Evolutionary conservation across 73 alveolate species (phyloP), one percentile per base, ranked within the genome.

Genomic region (Breviolum minutum): DNA sequence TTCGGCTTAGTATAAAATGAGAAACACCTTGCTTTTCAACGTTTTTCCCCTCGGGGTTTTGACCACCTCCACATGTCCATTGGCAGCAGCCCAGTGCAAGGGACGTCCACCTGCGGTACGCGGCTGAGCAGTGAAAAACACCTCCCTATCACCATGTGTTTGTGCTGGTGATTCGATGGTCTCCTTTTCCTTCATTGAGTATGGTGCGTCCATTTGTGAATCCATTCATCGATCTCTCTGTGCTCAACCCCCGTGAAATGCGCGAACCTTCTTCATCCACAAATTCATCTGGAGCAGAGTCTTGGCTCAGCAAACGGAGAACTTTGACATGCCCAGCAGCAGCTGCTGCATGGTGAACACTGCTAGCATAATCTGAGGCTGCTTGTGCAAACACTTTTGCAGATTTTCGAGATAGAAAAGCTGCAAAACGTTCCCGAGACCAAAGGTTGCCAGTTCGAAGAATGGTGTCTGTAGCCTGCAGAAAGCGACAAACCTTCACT

Each of bases 61-160:
- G 1, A 63, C 62, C 94, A 63, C 61, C 12, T 71, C 85, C 87
- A 70, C 63, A 64, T 54, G 89, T 2, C 97, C 97, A 26, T 91
- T 91, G 97, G 97, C 97, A 13, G 97, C 97, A 2, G 97, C 88
- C 97, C 97, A 91, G 63, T 91, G 97, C 29, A 91, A 19, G n/a
- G 71, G 90, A 0, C 16, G n/a, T 22, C 90, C 97, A 63, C 97
- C 97, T 40, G 69, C 54, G 54, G 54, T 40, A 40, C 54, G 54
- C 54, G 54, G 54, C 54, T 40, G 48, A 40, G 87, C 17, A 29
- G 81, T 1, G 81, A n/a, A n/a, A 8, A n/a, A 71, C 32, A 62
- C 26, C 6, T 8, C 7, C 82, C 82, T 71, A 8, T 12, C 82
- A 13, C 19, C 82, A n/a, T 71, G 13, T 22, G 54, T 40, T 40